These are phyloP conservation scores for Gaultheria prostrata DNA, from an alignment of 148 eudicot genomes.

Conservation along the genomic window DNA sequence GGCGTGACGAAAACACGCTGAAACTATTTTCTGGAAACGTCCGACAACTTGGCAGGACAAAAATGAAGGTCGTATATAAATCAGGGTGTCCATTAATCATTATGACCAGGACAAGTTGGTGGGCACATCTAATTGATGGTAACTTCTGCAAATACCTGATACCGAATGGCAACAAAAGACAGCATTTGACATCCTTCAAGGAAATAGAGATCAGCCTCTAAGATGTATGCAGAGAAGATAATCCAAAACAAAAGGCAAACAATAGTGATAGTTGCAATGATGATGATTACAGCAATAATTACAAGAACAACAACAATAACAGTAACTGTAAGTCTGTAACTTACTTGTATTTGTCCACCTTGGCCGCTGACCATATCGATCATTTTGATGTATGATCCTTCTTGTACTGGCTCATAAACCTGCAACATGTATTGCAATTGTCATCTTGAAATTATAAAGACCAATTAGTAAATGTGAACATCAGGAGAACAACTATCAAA, in stretches of 20 bases:
- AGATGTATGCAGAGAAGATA: neutral
- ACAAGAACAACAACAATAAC: too few relatives aligned
- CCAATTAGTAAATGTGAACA: neutral
- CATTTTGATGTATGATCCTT: conserved; percentile 98
- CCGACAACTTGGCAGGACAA: neutral
- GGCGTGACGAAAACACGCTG: neutral
- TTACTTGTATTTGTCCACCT: conserved; percentile 98
- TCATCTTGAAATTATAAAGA: neutral
- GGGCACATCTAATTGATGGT: conserved; percentile 2
- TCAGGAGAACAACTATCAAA: conserved; percentile 11
- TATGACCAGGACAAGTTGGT: conserved; percentile 5
- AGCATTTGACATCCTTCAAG: neutral
- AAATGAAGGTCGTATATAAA: neutral
- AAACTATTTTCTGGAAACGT: neutral
- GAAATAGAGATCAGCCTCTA: neutral
- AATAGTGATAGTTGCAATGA: neutral
- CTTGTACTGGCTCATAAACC: conserved; percentile 97
- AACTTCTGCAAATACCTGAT: neutral
- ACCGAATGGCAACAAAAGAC: neutral
- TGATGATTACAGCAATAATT: neutral
- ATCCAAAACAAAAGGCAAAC: neutral
- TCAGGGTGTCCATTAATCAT: neutral
- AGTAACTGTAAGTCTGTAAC: conserved; percentile 13
- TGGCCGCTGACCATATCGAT: conserved; percentile 92
- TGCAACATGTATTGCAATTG: conserved; percentile 25